These are phyloP conservation scores for Trichoderma sp. DNA, from an alignment of 2,329 filamentous ascomycete species.

Conservation along the genomic window DNA sequence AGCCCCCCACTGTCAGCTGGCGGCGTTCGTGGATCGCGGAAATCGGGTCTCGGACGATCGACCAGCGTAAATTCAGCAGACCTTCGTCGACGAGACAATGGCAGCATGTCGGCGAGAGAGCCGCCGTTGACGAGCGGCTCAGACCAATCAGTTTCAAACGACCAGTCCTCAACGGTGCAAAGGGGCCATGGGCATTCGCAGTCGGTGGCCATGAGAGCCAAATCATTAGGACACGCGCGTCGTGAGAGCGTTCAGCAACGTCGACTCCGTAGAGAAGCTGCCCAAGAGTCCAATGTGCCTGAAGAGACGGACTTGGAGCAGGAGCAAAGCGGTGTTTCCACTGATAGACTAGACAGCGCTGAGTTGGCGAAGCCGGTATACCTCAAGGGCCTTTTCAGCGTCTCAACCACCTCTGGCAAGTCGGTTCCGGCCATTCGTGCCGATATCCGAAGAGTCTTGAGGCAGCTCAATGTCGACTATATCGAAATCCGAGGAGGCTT, in stretches of 20 bases:
- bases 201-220: conserved; percentile 68
- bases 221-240: conserved; percentile 83
- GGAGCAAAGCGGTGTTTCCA: conserved; percentile 58
- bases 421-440: conserved; percentile 79
- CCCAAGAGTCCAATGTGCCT: conserved; percentile 72
- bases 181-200: conserved; percentile 53
- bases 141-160: conserved; percentile 64
- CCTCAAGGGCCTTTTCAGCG: conserved; percentile 94
- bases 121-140: conserved; percentile 75
- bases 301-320: conserved; percentile 88
- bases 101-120: conserved; percentile 51
- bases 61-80: conserved; percentile 91
- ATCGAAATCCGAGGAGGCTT: conserved; percentile 93
- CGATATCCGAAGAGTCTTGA: conserved; percentile 87
- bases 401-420: conserved; percentile 92
- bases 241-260: conserved; percentile 90
- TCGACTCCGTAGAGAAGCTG: conserved; percentile 68
- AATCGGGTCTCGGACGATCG: conserved; percentile 72
- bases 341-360: conserved; percentile 60
- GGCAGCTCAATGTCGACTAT: conserved; percentile 85
- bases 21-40: conserved; percentile 52
- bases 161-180: conserved; percentile 49
- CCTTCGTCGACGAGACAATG: conserved; percentile 60
- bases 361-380: conserved; percentile 91
- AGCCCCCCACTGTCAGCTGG: conserved; percentile 67